A percentile compares a stretch with the other conserved stretches of the same genome.
Conservation (phyloP, 2,329 filamentous ascomycete genomes). For the Alternaria gansuensis region DNA sequence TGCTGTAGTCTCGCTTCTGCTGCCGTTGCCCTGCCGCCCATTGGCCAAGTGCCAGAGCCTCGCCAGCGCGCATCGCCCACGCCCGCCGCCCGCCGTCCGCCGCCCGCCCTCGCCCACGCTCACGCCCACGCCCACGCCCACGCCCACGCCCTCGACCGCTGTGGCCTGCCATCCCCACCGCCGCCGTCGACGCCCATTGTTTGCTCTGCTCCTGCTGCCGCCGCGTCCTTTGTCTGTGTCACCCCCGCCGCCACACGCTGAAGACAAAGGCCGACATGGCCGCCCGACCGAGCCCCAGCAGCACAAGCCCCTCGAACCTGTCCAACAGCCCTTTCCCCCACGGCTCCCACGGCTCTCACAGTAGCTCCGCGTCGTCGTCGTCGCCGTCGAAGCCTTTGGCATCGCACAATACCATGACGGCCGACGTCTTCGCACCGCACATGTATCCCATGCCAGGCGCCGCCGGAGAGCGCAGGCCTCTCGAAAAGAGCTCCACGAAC, state of each 20-base stretch:
- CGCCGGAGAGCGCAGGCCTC: slow-evolving; percentile 53
- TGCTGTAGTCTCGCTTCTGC: slow-evolving; percentile 4
- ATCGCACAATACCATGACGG: slow-evolving; percentile 51
- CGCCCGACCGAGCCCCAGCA: slow-evolving; percentile 54
- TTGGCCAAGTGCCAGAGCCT: slow-evolving; percentile 25
- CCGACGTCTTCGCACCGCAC: slow-evolving; percentile 55
- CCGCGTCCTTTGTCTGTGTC: slow-evolving; percentile 46
- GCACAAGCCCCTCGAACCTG: slow-evolving; percentile 53
- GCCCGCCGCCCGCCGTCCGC: slow-evolving; percentile 13
- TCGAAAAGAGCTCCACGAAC: slow-evolving; percentile 47
- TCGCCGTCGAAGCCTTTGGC: slow-evolving; percentile 51
- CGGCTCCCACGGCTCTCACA: slow-evolving; percentile 53
- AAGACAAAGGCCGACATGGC: slow-evolving; percentile 52
- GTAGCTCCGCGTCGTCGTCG: slow-evolving; percentile 53
- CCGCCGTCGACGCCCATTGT: slow-evolving; percentile 40
- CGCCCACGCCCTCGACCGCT: slow-evolving; percentile 36
- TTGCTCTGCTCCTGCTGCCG: slow-evolving; percentile 28
- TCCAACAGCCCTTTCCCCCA: slow-evolving; percentile 53
- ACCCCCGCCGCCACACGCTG: slow-evolving; percentile 38
- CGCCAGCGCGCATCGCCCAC: slow-evolving; percentile 31
- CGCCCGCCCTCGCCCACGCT: slow-evolving; percentile 29
- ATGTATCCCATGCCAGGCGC: slow-evolving; percentile 52
- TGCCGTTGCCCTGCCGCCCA: slow-evolving; percentile 23
- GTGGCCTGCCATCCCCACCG: slow-evolving; percentile 35
- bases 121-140: slow-evolving; percentile 30